Conservation (phyloP, 2,329 filamentous ascomycete species). For the Diaporthe capsici region DNA sequence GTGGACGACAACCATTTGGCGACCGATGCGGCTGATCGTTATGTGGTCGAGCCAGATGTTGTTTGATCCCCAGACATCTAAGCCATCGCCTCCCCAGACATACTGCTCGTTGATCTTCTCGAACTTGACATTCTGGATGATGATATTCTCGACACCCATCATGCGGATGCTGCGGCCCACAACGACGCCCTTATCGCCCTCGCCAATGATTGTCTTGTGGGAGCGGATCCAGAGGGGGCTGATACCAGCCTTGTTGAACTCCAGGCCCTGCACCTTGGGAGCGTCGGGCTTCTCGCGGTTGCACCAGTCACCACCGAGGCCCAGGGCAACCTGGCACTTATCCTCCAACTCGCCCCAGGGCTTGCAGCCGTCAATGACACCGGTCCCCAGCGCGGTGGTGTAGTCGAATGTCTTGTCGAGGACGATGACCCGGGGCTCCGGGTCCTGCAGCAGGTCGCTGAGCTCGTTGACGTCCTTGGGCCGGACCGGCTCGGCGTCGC, state of each 20-base stretch:
- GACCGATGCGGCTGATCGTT: constrained; percentile 69
- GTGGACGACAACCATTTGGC: constrained; percentile 56
- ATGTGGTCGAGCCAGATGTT: constrained; percentile 67
- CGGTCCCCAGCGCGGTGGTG: constrained; percentile 66
- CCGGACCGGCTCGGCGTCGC: constrained; percentile 5
- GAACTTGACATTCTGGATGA: constrained; percentile 71
- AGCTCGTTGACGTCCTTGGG: constrained; percentile 4
- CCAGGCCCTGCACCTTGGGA: constrained; percentile 56
- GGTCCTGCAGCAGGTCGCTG: constrained; percentile 65
- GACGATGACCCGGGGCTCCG: constrained; percentile 69
- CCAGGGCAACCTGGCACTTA: constrained; percentile 64
- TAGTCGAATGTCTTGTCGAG: constrained; percentile 70
- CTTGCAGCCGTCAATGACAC: constrained; percentile 67
- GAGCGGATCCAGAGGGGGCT: constrained; percentile 66
- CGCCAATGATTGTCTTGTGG: constrained; percentile 70
- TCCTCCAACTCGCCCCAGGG: constrained; percentile 66
- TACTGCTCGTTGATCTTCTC: constrained; percentile 68
- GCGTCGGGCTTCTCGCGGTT: constrained; percentile 68
- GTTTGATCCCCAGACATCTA: constrained; percentile 63
- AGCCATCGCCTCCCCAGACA: constrained; percentile 72
- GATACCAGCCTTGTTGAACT: constrained; percentile 65
- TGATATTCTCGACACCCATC: constrained; percentile 66
- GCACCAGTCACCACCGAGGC: constrained; percentile 73
- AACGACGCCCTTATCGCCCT: constrained; percentile 67
- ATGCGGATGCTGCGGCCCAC: constrained; percentile 64